phyloP scores from a whole-genome alignment of 805 yeast genomes.

The Wickerhamomyces pijperi region DNA sequence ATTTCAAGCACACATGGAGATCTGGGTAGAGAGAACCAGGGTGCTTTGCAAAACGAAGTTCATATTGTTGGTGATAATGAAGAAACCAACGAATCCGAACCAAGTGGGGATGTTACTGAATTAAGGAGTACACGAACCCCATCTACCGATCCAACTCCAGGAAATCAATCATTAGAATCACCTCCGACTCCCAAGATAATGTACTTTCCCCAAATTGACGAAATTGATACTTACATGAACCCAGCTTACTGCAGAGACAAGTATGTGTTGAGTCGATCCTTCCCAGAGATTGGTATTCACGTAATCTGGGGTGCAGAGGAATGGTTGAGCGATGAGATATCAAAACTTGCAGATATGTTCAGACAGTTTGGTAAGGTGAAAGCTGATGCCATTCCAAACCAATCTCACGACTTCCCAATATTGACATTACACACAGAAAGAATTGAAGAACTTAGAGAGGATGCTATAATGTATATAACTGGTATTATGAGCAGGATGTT shows the following conservation, averaged over 20 bases:
- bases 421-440: conserved; percentile 29
- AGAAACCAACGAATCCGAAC: no score
- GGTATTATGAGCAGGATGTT: conserved; percentile 32
- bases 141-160: no score
- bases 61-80: no score
- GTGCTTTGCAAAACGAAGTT: no score
- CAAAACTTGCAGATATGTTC: conserved; percentile 19
- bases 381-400: conserved; percentile 22
- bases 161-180: no score
- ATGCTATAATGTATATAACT: conserved; percentile 27
- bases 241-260: conserved; percentile 22
- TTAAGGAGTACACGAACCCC: no score
- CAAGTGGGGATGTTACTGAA: no score
- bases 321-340: conserved; percentile 25
- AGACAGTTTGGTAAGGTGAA: conserved; percentile 21
- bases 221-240: conserved; percentile 8
- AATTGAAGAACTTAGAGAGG: conserved; percentile 30
- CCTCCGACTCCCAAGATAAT: no score
- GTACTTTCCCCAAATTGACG: no score
- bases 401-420: conserved; percentile 40
- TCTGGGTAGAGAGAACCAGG: no score
- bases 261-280: conserved; percentile 28
- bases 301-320: conserved; percentile 35
- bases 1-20: no score
- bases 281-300: conserved; percentile 30